Evolutionary conservation across 1,284 basidiomycete species (phyloP), one percentile per base, ranked within the genome.

Genomic region (Pulchroboletus neoregius): DNA sequence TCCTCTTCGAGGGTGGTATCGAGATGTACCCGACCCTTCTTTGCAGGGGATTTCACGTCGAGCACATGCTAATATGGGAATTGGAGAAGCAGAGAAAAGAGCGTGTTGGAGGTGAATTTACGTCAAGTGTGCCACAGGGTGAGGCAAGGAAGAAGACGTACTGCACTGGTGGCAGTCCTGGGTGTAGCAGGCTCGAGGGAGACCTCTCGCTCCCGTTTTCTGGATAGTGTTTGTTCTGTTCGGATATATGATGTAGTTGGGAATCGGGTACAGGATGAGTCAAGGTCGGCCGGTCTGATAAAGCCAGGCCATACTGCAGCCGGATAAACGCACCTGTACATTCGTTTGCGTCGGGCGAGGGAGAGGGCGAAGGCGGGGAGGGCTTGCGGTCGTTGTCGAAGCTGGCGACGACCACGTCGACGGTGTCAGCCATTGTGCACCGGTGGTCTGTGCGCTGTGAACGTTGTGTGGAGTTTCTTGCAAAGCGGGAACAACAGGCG

Each of bases 201-300:
- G 16, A 83, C 78, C 65, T 88, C 84, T 33, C 86, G 72, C 62
- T 87, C 84, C 51, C 86, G 76, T 63, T 89, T 89, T 60, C 65
- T 62, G 40, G 72, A 65, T 26, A 66, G 55, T 6, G 56, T 65
- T 40, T 59, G 56, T 47, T 71, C 71, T 74, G 53, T 50, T 46
- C 42, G 51, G 44, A 46, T 27, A 18, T 16, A 43, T 30, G 33
- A 31, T 45, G 41, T 20, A 12, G 43, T 46, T 51, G 50, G 34
- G 46, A 53, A 62, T 56, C 55, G 51, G 50, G 43, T 39, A 43
- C 3, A 55, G 37, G 57, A 53, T 64, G 47, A 62, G 58, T 54
- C 48, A 57, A 57, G 46, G 44, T 44, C 26, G 46, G 27, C 59
- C 59, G 49, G 50, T 43, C 36, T 52, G 63, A 61, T 63, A 61